Base-by-base conservation (phyloP, 139 green algal species). In the Chlamydomonas incerta region DNA sequence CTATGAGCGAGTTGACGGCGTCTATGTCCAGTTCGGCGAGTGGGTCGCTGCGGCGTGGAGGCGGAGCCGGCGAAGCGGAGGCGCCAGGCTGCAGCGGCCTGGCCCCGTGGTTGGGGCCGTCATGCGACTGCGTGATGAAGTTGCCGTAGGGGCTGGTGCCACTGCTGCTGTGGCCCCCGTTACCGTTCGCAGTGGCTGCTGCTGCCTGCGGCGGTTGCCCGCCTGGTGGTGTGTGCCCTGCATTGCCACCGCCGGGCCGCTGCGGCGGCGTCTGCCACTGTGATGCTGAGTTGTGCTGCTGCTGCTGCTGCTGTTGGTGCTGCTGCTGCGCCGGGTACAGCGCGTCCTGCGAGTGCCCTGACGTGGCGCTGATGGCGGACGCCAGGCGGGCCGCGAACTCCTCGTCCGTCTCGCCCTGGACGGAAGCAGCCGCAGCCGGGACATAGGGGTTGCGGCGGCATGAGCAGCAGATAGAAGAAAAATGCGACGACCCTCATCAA, bases 321-420 rank as follows among this genome's bases (percentile, higher is more conserved):
- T 1, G 1, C 63, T 29, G 55, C 23, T 23, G 55, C 24, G 58
- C 26, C 3, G 66, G 66, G 41, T 35, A 75, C 60, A 80, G 68
- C 34, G 33, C 26, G 28, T 52, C 17, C 29, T 73, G 81, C 0
- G 70, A 73, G 28, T 63, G 35, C 18, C 71, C 70, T 4, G 55
- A 74, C 14, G 71, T n/a, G 41, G 41, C 57, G 57, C 58, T 46
- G n/a, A 87, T 65, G 58, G 81, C 70, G 17, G 70, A 81, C 5
- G 81, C 81, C 37, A 87, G 71, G 8, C 81, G 71, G 4, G 60
- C 11, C 0, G 81, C 81, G n/a, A 87, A 87, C 13, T 57, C 58
- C 81, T 81, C 81, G 37, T 87, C 81, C 4, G 58, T 74, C 60
- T 87, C 81, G 29, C 81, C 81, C 79, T 85, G 67, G 65, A 5